Percentiles rank a stretch among this genome's conserved stretches.
Evolutionary conservation across 2,329 filamentous ascomycete genomes (phyloP).

Genomic region (Diaporthe citrichinensis): DNA sequence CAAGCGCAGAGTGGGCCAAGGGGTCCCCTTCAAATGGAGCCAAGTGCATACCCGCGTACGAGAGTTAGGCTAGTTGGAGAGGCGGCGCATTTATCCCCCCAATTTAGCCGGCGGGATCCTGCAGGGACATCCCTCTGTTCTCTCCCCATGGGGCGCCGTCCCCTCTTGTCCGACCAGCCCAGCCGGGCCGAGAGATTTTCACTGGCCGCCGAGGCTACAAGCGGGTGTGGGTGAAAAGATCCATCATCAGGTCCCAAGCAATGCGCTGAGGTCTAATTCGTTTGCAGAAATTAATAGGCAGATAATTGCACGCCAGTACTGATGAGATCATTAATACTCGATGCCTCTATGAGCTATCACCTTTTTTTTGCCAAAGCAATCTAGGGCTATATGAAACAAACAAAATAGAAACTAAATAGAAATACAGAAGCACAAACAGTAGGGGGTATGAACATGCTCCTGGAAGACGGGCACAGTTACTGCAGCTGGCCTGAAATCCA

Average conservation of each 20-base stretch:
- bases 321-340: neutral
- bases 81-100: constrained; percentile 17
- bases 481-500: neutral
- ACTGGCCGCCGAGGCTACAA: neutral
- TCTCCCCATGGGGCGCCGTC: constrained; percentile 2
- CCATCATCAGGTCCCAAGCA: neutral
- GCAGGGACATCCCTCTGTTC: constrained; percentile 16
- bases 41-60: neutral
- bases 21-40: constrained; percentile 38
- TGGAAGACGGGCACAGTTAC: neutral
- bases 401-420: neutral
- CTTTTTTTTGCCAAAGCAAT: neutral
- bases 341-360: neutral
- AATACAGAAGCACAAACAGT: neutral
- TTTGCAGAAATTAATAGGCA: neutral
- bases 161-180: constrained; percentile 19
- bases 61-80: constrained; percentile 6
- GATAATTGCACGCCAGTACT: neutral
- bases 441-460: constrained; percentile 30
- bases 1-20: constrained; percentile 14
- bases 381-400: neutral
- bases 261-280: too few species aligned
- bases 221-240: neutral
- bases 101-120: constrained; percentile 30
- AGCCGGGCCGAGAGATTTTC: constrained; percentile 12